phyloP scores from a whole-genome alignment of 805 yeast genomes.

The Wickerhamiella vanderwaltii region DNA sequence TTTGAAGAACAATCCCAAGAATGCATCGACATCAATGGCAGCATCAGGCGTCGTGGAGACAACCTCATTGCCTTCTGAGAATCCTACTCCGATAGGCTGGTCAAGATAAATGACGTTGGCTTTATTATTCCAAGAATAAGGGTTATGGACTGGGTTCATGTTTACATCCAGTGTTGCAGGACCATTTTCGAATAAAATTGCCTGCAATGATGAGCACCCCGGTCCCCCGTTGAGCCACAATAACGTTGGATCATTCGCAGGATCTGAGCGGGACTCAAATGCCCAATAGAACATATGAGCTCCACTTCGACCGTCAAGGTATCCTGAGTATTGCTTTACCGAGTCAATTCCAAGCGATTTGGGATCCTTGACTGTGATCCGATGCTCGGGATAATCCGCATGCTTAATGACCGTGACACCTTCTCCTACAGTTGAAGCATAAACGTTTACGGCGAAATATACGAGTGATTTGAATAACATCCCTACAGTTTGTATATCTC shows the following conservation, averaged over 20 bases:
- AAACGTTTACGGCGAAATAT: no score
- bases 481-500: no score
- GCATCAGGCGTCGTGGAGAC: constrained; percentile 69
- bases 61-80: constrained; percentile 58
- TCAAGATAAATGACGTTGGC: constrained; percentile 86
- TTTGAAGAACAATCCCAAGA: constrained; percentile 70
- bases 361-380: constrained; percentile 16
- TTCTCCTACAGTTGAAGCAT: no score
- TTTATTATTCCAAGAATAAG: constrained; percentile 80
- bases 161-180: constrained; percentile 61
- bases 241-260: constrained; percentile 71
- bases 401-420: constrained; percentile 11
- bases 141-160: constrained; percentile 62
- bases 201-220: constrained; percentile 87
- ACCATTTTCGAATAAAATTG: constrained; percentile 83
- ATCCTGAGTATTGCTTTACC: constrained; percentile 64
- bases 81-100: constrained; percentile 91
- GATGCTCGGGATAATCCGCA: constrained; percentile 14
- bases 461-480: no score
- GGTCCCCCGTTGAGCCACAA: constrained; percentile 96
- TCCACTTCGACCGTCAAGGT: constrained; percentile 48
- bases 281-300: constrained; percentile 89
- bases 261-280: constrained; percentile 84
- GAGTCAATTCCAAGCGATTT: constrained; percentile 30
- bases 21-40: constrained; percentile 75